Evolutionary conservation across 176 grass and related monocot genomes (phyloP).

Genomic region (Bothriochloa decipiens): DNA sequence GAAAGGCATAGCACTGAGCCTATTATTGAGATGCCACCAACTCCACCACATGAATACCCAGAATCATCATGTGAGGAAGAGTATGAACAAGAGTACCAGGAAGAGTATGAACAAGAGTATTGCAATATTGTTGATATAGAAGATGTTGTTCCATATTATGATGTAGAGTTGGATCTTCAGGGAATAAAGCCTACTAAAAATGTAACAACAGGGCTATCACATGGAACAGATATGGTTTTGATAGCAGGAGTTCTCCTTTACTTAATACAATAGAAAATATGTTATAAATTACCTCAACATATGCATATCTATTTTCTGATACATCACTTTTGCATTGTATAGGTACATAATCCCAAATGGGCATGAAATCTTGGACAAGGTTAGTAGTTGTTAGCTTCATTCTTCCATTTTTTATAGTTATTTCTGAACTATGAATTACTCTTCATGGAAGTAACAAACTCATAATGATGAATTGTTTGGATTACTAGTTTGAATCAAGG

Average conservation of each 20-base stretch:
- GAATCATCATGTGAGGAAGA: background rate
- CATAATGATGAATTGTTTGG: background rate
- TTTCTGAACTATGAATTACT: background rate
- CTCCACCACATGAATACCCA: background rate
- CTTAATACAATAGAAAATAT: background rate
- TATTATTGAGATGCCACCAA: background rate
- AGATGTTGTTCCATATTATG: background rate
- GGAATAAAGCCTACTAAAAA: background rate
- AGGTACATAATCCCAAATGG: background rate
- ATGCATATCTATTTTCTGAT: background rate
- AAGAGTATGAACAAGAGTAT: background rate
- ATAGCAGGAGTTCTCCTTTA: background rate
- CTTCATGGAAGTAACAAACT: background rate
- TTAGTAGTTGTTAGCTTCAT: background rate
- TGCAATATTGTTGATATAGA: background rate
- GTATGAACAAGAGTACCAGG: background rate
- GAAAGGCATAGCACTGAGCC: background rate
- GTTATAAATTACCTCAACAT: background rate
- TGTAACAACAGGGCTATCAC: background rate
- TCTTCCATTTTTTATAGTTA: background rate
- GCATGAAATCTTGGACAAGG: conserved; percentile 1
- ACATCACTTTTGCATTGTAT: background rate
- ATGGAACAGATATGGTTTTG: background rate
- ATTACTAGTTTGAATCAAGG: conserved; percentile 3
- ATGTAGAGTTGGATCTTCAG: background rate